Evolutionary conservation across 176 grass and related monocot genomes (phyloP), one percentile per base, ranked within the genome.

Genomic region (Zea luxurians): DNA sequence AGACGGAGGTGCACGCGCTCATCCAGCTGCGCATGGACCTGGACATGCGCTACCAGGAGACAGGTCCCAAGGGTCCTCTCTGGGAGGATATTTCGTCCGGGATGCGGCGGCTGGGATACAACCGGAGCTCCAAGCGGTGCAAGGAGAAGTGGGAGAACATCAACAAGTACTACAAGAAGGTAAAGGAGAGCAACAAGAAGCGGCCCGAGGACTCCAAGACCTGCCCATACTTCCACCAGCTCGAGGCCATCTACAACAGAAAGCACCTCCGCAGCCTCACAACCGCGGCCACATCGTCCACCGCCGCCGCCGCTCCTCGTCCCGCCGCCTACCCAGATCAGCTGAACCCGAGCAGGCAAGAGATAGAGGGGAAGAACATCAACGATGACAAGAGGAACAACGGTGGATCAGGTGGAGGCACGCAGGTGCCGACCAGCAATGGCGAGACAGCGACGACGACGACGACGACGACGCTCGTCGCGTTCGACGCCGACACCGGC

Each of bases 141-240:
- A 98, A 98, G 87, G 95, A 98, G 85, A 98, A 98, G 81, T 98
- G 95, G 95, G 95, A 98, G 78, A 98, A 98, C 75, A 94, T 98
- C 74, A 98, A 98, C 91, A 98, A 98, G 54, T 98, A 98, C 80
- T 98, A 89, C 95, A 98, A 98, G 77, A 94, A 91, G 87, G 91
- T 98, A 64, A 98, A 98, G 73, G 95, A 98, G 73, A 92, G 91
- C 85, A 94, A 86, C 87, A 98, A 98, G 86, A 90, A 73, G 87
- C 80, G 95, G 40, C 87, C 87, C 1, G 95, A 98, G 48, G 95
- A 98, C 42, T 90, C 95, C 68, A 98, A 98, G 83, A 98, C 95
- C 0, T 98, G 95, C 76, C 91, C 95, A 0, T 98, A 98, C 84
- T 98, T 98, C 81, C 89, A 98, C 77, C 91, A 98, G 73, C 84